A percentile compares a stretch with the other conserved stretches of the same genome.
phyloP scores from a whole-genome alignment of 768 basidiomycete genomes.

The Mycena kentingensis region DNA sequence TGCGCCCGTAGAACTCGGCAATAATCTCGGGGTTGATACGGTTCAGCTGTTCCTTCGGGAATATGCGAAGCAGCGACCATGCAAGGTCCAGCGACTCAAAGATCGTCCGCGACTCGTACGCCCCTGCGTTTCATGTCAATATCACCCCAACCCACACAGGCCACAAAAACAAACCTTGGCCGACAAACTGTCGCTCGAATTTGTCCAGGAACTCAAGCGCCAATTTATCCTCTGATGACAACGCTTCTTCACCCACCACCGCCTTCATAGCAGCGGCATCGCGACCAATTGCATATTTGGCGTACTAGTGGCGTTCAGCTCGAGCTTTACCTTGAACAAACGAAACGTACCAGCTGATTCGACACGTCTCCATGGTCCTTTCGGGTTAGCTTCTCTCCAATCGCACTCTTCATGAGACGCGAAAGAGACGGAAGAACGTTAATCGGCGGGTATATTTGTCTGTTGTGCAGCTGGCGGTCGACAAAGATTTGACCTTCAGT shows the following conservation, averaged over 20 bases:
- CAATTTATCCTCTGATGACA: conserved; percentile 93
- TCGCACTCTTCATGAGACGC: conserved; percentile 99
- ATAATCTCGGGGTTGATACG: conserved; percentile 97
- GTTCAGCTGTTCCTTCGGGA: conserved; percentile 98
- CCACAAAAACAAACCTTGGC: conserved; percentile 67
- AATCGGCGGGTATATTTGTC: conserved; percentile 98
- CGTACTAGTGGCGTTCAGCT: conserved; percentile 63
- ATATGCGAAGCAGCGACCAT: conserved; percentile 94
- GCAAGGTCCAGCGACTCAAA: conserved; percentile 97
- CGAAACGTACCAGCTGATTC: conserved; percentile 78
- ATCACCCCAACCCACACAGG: conserved; percentile 6
- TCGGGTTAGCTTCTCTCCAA: conserved; percentile 94
- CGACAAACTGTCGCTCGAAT: conserved; percentile 97
- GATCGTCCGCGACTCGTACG: conserved; percentile 93
- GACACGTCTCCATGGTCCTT: conserved; percentile 99
- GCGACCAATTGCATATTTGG: conserved; percentile 96
- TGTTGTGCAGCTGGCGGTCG: conserved; percentile 95
- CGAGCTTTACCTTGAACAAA: conserved; percentile 22
- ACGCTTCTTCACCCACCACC: conserved; percentile 97
- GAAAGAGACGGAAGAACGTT: conserved; percentile 98
- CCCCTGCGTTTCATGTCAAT: conserved; percentile 49
- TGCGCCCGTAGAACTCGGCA: conserved; percentile 88
- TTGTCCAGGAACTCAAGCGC: conserved; percentile 97
- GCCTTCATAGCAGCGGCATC: conserved; percentile 99
- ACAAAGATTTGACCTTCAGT: conserved; percentile 99